phyloP scores from a whole-genome alignment of 495 filamentous ascomycete genomes.

The Penicillium mononematosum region DNA sequence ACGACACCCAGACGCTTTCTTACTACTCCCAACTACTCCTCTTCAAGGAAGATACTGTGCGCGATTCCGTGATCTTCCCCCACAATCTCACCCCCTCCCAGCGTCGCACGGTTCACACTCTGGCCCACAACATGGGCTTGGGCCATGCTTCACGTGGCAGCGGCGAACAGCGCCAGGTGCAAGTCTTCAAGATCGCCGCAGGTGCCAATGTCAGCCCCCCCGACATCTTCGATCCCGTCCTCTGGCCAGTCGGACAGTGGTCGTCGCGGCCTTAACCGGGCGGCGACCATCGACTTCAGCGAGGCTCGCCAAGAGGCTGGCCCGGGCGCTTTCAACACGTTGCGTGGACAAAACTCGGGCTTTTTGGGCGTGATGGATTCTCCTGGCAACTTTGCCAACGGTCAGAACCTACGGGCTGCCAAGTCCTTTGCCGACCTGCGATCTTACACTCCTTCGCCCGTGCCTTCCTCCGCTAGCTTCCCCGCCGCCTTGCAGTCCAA shows the following conservation, averaged over 20 bases:
- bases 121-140: slow-evolving; percentile 92
- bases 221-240: slow-evolving; percentile 55
- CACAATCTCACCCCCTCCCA: slow-evolving; percentile 74
- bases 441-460: slow-evolving; percentile 92
- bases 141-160: slow-evolving; percentile 85
- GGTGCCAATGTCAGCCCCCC: slow-evolving; percentile 67
- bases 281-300: slow-evolving; percentile 97
- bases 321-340: slow-evolving; percentile 64
- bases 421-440: slow-evolving; percentile 96
- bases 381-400: slow-evolving; percentile 63
- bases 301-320: slow-evolving; percentile 71
- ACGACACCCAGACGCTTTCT: slow-evolving; percentile 80
- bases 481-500: slow-evolving; percentile 67
- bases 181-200: slow-evolving; percentile 72
- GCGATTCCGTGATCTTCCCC: slow-evolving; percentile 83
- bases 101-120: slow-evolving; percentile 84
- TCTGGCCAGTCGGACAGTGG: slow-evolving; percentile 68
- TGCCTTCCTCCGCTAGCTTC: slow-evolving; percentile 83
- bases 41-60: slow-evolving; percentile 74
- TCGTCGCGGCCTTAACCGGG: slow-evolving; percentile 81
- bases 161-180: slow-evolving; percentile 81
- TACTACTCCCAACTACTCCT: slow-evolving; percentile 87
- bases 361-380: slow-evolving; percentile 84
- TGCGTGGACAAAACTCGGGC: slow-evolving; percentile 72
- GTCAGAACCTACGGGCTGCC: slow-evolving; percentile 82